These are phyloP conservation scores for Eimeria maxima DNA, from an alignment of 169 alveolate genomes.

Conservation along the genomic window DNA sequence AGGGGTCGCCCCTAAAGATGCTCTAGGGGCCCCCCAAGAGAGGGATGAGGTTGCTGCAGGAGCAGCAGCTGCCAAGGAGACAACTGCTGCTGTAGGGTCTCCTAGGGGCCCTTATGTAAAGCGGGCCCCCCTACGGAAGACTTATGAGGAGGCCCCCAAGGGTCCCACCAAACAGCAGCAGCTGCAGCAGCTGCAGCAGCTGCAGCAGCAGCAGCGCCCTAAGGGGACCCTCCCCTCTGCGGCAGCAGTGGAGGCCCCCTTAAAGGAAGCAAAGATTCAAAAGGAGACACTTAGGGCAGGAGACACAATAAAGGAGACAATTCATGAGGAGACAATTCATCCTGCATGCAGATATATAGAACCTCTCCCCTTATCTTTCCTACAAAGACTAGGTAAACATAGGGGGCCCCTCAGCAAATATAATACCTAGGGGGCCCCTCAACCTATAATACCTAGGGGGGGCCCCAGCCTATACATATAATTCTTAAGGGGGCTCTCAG, in stretches of 20 bases:
- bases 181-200: background rate
- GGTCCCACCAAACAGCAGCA: background rate
- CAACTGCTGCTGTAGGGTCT: background rate
- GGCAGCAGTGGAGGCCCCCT: background rate
- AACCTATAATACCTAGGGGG: background rate
- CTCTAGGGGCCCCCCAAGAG: background rate
- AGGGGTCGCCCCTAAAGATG: background rate
- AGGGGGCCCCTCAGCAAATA: background rate
- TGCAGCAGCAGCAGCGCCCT: background rate
- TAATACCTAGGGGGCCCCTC: background rate
- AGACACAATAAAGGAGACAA: background rate
- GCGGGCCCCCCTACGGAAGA: background rate
- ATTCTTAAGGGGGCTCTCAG: no score
- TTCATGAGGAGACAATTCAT: background rate
- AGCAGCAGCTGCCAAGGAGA: background rate
- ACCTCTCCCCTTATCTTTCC: constrained; percentile 25
- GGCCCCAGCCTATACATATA: background rate
- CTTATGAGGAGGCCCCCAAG: background rate
- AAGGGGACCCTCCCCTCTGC: background rate
- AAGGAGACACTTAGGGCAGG: background rate
- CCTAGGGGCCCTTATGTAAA: background rate
- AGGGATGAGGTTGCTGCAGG: background rate
- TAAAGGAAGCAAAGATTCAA: background rate
- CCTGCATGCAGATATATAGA: background rate
- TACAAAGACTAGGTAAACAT: background rate